Evolutionary conservation across 2,329 filamentous ascomycete genomes (phyloP).

Genomic region (Cadophora sp.): DNA sequence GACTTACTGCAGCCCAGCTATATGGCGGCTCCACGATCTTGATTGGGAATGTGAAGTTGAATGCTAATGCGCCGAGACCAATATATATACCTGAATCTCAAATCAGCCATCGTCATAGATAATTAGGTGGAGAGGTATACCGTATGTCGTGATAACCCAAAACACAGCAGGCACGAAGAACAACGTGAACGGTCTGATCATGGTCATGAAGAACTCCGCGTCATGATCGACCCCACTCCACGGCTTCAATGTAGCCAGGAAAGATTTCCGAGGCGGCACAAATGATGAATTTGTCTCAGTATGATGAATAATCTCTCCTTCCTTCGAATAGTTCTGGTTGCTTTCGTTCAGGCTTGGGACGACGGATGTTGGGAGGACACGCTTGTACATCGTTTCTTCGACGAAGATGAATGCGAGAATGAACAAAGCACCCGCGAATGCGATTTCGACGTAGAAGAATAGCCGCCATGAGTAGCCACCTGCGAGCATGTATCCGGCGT

Average conservation of each 20-base stretch:
- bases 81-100: slow-evolving; percentile 50
- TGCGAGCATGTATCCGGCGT: slow-evolving; percentile 66
- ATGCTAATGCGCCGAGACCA: slow-evolving; percentile 55
- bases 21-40: slow-evolving; percentile 54
- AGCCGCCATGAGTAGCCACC: slow-evolving; percentile 64
- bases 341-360: slow-evolving; percentile 19
- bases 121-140: slow-evolving; percentile 34
- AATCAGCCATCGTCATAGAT: background rate
- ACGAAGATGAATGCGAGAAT: slow-evolving; percentile 63
- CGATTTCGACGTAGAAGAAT: slow-evolving; percentile 66
- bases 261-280: slow-evolving; percentile 50
- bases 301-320: slow-evolving; percentile 33
- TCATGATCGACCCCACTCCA: slow-evolving; percentile 53
- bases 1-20: slow-evolving; percentile 51
- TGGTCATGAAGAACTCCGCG: slow-evolving; percentile 53
- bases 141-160: slow-evolving; percentile 59
- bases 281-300: slow-evolving; percentile 38
- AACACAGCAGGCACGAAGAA: slow-evolving; percentile 56
- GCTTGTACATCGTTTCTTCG: slow-evolving; percentile 64
- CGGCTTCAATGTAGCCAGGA: slow-evolving; percentile 51
- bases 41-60: slow-evolving; percentile 58
- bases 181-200: slow-evolving; percentile 54
- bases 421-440: slow-evolving; percentile 51
- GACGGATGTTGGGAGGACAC: slow-evolving; percentile 42
- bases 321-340: slow-evolving; percentile 24